Evolutionary conservation across 2,329 filamentous ascomycete genomes (phyloP), one percentile per base, ranked within the genome.

Genomic region (Fusarium buxicola): DNA sequence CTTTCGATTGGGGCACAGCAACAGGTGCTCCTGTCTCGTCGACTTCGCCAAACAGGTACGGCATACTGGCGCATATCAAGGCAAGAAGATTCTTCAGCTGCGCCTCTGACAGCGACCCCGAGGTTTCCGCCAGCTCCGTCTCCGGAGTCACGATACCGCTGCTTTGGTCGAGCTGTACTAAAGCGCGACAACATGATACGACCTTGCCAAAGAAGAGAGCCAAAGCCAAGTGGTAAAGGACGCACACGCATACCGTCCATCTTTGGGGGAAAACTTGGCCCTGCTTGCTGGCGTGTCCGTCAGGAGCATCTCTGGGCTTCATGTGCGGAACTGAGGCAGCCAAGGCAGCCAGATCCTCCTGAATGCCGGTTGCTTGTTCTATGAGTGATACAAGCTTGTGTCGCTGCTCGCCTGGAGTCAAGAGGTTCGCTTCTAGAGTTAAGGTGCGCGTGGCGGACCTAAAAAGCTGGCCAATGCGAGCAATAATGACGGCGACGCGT

Each of bases 391-490:
- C 31, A 30, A 63, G 55, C 31, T 44, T 31, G 18, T 10, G 13
- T 28, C 60, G 60, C 27, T 60, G 16, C 28, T 41, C 32, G 8
- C 15, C 24, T 7, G 24, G 13, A 2, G 30, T 31, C 15, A 25
- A 10, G 16, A 18, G 8, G 10, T 30, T 25, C 16, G 13, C 31
- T 7, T 45, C 40, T 34, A 24, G 16, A 38, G 34, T 28, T 25
- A 48, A 56, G 49, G 60, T 41, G 46, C 30, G 55, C 32, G 13
- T 64, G 9, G 60, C 49, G 16, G 45, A 38, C 28, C 60, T 44
- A 32, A 51, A 63, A 12, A 63, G 63, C 36, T 60, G 60, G 7
- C 49, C 47, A 45, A 63, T 63, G 41, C 48, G 60, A 46, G 59
- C 39, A 10, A 44, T 27, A 30, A 56, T 44, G 18, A 60, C 35